These are phyloP conservation scores for Dictyostelium citrinum DNA, from an alignment of 78 protist genomes.

Conservation along the genomic window DNA sequence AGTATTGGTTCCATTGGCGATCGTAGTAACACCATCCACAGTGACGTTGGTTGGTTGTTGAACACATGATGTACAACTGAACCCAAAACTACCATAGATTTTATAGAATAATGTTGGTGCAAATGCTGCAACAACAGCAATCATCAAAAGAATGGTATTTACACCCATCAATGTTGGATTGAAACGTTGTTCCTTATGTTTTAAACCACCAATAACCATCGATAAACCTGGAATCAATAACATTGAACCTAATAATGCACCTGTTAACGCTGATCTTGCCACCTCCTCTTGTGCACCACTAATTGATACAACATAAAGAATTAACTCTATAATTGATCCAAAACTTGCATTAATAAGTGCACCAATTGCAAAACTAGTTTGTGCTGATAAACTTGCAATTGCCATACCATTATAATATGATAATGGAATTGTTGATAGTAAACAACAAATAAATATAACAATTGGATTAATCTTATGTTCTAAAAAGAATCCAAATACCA, in stretches of 20 bases:
- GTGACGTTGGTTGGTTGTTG: background rate
- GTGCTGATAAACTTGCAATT: constrained; percentile 83
- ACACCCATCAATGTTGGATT: constrained; percentile 86
- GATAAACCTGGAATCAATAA: constrained; percentile 88
- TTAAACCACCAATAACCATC: constrained; percentile 87
- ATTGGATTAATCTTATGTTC: constrained; percentile 35
- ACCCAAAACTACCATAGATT: constrained; percentile 29
- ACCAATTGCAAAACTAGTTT: constrained; percentile 88
- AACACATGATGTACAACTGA: constrained; percentile 57
- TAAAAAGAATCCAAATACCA: constrained; percentile 59
- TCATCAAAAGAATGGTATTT: constrained; percentile 72
- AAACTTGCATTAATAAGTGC: constrained; percentile 90
- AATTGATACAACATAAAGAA: constrained; percentile 74
- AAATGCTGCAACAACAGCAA: constrained; percentile 85
- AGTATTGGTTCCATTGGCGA: background rate
- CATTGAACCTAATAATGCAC: constrained; percentile 84
- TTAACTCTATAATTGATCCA: constrained; percentile 88
- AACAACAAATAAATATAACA: constrained; percentile 40
- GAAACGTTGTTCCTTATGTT: constrained; percentile 86
- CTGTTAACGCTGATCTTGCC: constrained; percentile 81
- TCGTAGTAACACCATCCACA: background rate
- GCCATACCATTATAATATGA: constrained; percentile 89
- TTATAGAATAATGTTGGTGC: constrained; percentile 86
- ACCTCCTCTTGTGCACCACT: constrained; percentile 62
- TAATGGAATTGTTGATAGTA: constrained; percentile 85